Evolutionary conservation across 257 asterid genomes (phyloP).

Genomic region (Knoxia roxburghii): DNA sequence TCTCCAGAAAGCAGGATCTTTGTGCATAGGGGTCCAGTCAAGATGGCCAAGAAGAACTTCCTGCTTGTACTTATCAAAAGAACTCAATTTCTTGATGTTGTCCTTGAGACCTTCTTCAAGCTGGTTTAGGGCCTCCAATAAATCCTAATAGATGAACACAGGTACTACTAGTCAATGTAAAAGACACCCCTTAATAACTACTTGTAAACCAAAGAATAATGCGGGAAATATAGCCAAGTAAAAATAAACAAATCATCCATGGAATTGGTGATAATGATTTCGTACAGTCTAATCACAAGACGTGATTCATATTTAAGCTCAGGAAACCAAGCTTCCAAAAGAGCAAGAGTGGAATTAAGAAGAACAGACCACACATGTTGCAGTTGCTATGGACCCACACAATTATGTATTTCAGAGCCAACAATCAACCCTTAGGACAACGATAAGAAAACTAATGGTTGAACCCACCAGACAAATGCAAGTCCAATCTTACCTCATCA

Average conservation of each 20-base stretch:
- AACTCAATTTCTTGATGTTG: conserved; percentile 70
- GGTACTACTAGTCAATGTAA: background rate
- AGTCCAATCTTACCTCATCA: conserved; percentile 56
- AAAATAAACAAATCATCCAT: background rate
- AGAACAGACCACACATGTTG: background rate
- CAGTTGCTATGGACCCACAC: background rate
- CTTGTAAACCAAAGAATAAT: conserved; percentile 2
- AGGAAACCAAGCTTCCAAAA: background rate
- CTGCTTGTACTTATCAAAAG: conserved; percentile 79
- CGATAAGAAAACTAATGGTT: background rate
- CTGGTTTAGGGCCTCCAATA: conserved; percentile 68
- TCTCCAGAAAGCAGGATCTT: conserved; percentile 78
- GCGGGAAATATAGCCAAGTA: conserved; percentile 11
- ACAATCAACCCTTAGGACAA: too few species aligned
- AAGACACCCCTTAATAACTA: background rate
- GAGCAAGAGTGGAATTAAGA: background rate
- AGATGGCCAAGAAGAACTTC: conserved; percentile 90
- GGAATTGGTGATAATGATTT: background rate
- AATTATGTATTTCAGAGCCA: background rate
- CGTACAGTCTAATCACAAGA: background rate
- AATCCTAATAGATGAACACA: conserved; percentile 44
- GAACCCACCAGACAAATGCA: background rate
- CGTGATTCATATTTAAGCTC: background rate
- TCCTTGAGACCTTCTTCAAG: conserved; percentile 70
- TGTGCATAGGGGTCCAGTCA: conserved; percentile 95